A percentile compares a stretch with the other conserved stretches of the same genome.
These are phyloP conservation scores for Dactylonectria estremocensis DNA, from an alignment of 2,329 filamentous ascomycete species.

Conservation along the genomic window DNA sequence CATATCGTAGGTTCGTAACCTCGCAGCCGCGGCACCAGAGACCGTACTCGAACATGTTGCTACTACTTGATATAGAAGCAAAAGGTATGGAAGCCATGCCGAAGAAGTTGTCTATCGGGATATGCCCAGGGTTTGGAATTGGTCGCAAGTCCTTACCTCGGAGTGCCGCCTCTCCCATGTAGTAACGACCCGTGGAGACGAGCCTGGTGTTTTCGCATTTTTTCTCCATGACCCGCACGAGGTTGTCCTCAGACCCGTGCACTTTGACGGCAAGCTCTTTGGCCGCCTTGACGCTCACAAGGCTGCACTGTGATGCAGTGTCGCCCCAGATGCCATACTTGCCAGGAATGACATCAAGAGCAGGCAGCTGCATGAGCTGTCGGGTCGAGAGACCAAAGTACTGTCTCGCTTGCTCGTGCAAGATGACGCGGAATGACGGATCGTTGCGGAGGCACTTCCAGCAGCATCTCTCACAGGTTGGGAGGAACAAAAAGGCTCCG, in stretches of 20 bases:
- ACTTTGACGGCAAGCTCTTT: slow-evolving; percentile 12
- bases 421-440: slow-evolving; percentile 36
- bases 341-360: not conserved
- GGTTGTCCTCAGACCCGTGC: slow-evolving; percentile 8
- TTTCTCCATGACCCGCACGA: not conserved
- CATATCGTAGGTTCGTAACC: not conserved
- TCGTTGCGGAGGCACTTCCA: slow-evolving; percentile 42
- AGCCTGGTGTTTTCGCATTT: not conserved
- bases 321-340: not conserved
- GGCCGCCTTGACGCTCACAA: slow-evolving; percentile 23
- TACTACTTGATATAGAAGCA: slow-evolving; percentile 4
- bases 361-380: not conserved
- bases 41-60: slow-evolving; percentile 2
- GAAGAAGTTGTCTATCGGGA: slow-evolving; percentile 6
- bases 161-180: not conserved
- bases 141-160: not conserved
- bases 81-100: slow-evolving; percentile 27
- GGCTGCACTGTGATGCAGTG: not conserved
- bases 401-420: not conserved
- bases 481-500: slow-evolving; percentile 48
- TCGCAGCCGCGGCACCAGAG: slow-evolving; percentile 29
- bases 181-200: not conserved
- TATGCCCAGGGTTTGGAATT: slow-evolving; percentile 9
- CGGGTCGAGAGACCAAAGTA: slow-evolving; percentile 2
- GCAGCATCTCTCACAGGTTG: slow-evolving; percentile 48